Evolutionary conservation across 805 yeast species (phyloP), one percentile per base, ranked within the genome.

Genomic region (Lipomyces orientalis): DNA sequence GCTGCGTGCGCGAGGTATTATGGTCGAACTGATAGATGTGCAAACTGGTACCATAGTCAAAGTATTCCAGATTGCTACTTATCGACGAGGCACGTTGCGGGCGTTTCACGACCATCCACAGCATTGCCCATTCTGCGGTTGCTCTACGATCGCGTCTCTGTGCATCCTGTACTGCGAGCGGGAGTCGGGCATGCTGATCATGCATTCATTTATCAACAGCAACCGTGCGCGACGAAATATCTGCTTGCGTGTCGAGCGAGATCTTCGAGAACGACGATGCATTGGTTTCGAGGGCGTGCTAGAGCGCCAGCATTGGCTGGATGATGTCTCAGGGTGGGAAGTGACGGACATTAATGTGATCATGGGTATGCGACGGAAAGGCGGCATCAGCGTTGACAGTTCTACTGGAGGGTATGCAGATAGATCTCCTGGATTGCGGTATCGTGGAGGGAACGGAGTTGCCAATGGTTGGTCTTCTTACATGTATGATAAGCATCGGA

Each of bases 51-150:
- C 88, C 0, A 78, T 90, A 51, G 80, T 92, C 62, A 86, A 86
- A 70, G 84, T 81, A 54, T 84, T 91, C 72, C 78, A 82, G 35
- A 85, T 92, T 58, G 90, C 89, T 0, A 84, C 84, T 49, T 88
- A 87, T 79, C 86, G 86, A 71, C 84, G 85, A 1, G 84, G 84
- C 1, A 76, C 89, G 0, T 84, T 92, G 69, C 81, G 83, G 65
- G 95, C 90, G 0, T 86, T 91, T 70, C 97, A 92, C 75, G 88
- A 90, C 55, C 92, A 89, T 72, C 96, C 97, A 5, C 87, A 92
- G 0, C 97, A 92, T 79, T 92, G 97, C 79, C 84, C 90, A 58
- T 92, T 92, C 78, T 92, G 97, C 81, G 97, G 97, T 1, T 89
- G 96, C 80, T 92, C 90, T 0, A 89, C 97, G 0, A 84, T 92